Evolutionary conservation across 129 eudicot genomes (phyloP).

Genomic region (Saussurea involucrata): DNA sequence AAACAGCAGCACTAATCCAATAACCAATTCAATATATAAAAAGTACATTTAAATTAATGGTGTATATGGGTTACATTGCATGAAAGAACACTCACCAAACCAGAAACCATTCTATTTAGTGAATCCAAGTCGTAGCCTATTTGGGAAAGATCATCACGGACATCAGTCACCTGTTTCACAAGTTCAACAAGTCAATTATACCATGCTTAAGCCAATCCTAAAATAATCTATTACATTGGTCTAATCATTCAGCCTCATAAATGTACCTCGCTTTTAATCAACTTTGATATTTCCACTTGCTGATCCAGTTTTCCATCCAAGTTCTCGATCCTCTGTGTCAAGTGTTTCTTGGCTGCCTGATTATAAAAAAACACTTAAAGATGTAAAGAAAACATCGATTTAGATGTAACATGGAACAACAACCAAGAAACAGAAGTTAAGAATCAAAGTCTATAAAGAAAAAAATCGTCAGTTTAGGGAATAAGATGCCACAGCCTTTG

Average conservation of each 20-base stretch:
- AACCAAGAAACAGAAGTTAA: background rate
- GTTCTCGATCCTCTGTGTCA: conserved; percentile 86
- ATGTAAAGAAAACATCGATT: background rate
- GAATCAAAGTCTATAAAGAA: background rate
- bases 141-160: conserved; percentile 66
- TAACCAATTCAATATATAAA: background rate
- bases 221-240: background rate
- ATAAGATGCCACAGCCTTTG: background rate
- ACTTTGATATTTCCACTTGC: conserved; percentile 70
- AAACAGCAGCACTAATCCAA: background rate
- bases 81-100: conserved; percentile 62
- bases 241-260: background rate
- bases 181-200: conserved; percentile 10
- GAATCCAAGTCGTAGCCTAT: conserved; percentile 60
- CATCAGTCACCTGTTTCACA: conserved; percentile 66
- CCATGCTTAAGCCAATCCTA: background rate
- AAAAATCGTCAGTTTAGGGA: background rate
- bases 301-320: conserved; percentile 83
- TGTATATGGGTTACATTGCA: background rate
- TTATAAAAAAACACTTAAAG: conserved; percentile 1
- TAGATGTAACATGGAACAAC: background rate
- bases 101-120: conserved; percentile 58
- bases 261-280: conserved; percentile 63
- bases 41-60: background rate
- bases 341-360: conserved; percentile 83